Conservation (phyloP, 345 rosid genomes). For the Salix purpurea region DNA sequence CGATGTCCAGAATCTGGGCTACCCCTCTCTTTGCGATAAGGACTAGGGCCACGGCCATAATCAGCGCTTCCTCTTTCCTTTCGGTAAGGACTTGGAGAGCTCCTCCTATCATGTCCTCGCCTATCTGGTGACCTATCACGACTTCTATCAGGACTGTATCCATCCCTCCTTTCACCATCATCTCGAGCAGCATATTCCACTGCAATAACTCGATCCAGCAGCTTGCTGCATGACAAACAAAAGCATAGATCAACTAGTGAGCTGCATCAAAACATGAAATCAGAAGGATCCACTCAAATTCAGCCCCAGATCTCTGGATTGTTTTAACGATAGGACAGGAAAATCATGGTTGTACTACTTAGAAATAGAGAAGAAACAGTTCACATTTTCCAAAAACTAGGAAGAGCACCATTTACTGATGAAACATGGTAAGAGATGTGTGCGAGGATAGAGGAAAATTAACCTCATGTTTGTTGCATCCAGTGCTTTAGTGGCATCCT, state of each 20-base stretch:
- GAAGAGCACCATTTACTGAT: slow-evolving; percentile 1
- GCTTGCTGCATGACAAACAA: slow-evolving; percentile 51
- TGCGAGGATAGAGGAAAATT: not conserved
- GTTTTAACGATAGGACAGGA: not conserved
- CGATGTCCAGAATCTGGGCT: slow-evolving; percentile 59
- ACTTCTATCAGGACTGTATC: slow-evolving; percentile 64
- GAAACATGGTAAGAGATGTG: not conserved
- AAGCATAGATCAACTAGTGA: not conserved
- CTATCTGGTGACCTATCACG: slow-evolving; percentile 76
- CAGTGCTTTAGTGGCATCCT: slow-evolving; percentile 83
- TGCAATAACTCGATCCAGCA: slow-evolving; percentile 78
- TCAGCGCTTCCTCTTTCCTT: slow-evolving; percentile 87
- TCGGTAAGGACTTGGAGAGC: slow-evolving; percentile 75
- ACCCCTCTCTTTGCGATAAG: slow-evolving; percentile 48
- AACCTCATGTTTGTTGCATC: slow-evolving; percentile 81
- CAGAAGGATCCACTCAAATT: not conserved
- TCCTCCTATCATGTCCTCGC: slow-evolving; percentile 53
- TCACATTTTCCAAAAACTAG: not conserved
- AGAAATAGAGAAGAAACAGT: not conserved
- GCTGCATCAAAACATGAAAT: not conserved
- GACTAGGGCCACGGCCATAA: slow-evolving; percentile 69
- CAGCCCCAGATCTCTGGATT: not conserved
- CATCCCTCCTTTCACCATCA: slow-evolving; percentile 70
- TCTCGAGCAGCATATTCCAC: slow-evolving; percentile 93
- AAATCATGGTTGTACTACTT: not conserved